phyloP scores from a whole-genome alignment of 257 asterid genomes.

The Nicotiana attenuata region DNA sequence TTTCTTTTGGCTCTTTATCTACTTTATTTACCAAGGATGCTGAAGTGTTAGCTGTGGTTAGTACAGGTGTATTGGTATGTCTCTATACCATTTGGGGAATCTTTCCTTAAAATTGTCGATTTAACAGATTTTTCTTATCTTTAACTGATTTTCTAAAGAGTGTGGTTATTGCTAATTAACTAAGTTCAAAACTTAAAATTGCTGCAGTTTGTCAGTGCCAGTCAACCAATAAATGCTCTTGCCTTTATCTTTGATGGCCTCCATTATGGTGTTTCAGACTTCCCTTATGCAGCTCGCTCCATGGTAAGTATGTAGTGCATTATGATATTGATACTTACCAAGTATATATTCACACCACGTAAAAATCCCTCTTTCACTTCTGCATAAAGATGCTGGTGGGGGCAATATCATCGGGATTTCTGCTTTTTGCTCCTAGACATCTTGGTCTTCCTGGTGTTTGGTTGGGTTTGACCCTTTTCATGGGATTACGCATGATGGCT shows the following conservation, averaged over 20 bases:
- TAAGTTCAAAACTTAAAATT: constrained; percentile 15
- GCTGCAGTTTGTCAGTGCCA: constrained; percentile 81
- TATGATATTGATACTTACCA: background rate
- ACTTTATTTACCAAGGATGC: constrained; percentile 60
- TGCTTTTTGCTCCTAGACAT: constrained; percentile 58
- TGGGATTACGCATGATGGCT: constrained; percentile 74
- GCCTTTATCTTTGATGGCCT: constrained; percentile 86
- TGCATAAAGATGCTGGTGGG: constrained; percentile 69
- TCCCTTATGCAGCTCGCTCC: constrained; percentile 72
- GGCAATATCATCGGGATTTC: constrained; percentile 60
- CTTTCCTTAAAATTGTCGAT: background rate
- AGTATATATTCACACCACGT: background rate
- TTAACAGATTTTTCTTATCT: background rate
- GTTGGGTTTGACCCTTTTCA: constrained; percentile 79
- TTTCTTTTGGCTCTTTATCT: constrained; percentile 63
- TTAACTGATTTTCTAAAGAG: background rate
- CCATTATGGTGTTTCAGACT: constrained; percentile 88
- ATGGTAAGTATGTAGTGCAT: constrained; percentile 46
- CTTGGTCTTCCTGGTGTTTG: constrained; percentile 90
- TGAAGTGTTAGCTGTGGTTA: constrained; percentile 56
- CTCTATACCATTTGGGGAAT: background rate
- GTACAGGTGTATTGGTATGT: constrained; percentile 66
- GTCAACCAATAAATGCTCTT: constrained; percentile 83
- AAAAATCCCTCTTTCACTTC: background rate
- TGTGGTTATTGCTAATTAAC: background rate